Base-by-base conservation (phyloP, 148 eudicot species). In the Nepenthes mirabilis region DNA sequence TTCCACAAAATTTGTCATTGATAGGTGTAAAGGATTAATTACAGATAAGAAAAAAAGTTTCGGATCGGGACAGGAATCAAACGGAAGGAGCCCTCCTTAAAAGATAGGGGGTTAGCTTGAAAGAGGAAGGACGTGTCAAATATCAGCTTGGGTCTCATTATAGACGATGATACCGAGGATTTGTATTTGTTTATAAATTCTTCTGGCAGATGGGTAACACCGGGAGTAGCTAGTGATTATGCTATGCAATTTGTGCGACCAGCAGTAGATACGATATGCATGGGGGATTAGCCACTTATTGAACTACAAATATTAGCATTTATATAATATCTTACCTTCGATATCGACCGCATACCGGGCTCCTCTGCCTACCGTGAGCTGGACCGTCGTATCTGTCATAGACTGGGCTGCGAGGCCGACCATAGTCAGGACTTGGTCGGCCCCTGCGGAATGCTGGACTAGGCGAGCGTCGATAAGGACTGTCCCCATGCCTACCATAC, bases 341-440 rank as follows among this genome's bases (percentile, higher is more conserved):
- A 59, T 76, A 73, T 47, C 84, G 82, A 35, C 66, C 79, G 75
- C 78, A 82, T 43, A 23, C 86, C 7, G 95, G 95, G 57, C 83
- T 80, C 52, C 76, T 69, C 23, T 6, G 61, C 66, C 76, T 70
- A 48, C 70, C 84, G 74, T 70, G 73, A 11, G 85, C 70, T 11
- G 88, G 76, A 14, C 76, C 80, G 63, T 43, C 70, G 71, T 76
- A 80, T 68, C 76, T 74, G 47, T 72, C 88, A 74, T 86, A 86
- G 14, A 74, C 77, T 1, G 93, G 88, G 73, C 82, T 80, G n/a
- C 69, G 79, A 57, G 82, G 56, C 8, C 83, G 77, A 56, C 86
- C 86, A 77, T 91, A 85, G 66, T 85, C 94, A 61, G 90, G 97
- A 67, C 95, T 91, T 9, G 76, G 77, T 48, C 95, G 73, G 53